Percentiles rank a stretch among this genome's conserved stretches.
phyloP scores from a whole-genome alignment of 805 yeast genomes.

The Ogataea neopini region DNA sequence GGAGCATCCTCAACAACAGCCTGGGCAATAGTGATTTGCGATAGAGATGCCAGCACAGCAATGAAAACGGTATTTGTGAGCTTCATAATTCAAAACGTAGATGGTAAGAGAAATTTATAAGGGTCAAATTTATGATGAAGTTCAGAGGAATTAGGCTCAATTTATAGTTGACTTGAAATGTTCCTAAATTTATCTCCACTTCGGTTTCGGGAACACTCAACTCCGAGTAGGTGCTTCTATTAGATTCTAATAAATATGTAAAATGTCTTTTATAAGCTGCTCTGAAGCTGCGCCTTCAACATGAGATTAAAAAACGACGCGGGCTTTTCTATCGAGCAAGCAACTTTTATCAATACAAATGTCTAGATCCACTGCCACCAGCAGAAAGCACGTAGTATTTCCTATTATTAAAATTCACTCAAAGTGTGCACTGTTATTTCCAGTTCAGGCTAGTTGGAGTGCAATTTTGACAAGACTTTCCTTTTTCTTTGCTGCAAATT shows the following conservation, averaged over 20 bases:
- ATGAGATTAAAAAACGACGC: neutral
- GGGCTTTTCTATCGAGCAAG: slow-evolving; percentile 5
- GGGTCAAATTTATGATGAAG: neutral
- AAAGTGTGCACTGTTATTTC: neutral
- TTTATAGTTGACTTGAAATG: neutral
- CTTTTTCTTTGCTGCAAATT: neutral
- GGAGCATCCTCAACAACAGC: slow-evolving; percentile 18
- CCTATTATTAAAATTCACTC: neutral
- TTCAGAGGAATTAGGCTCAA: neutral
- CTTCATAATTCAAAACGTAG: slow-evolving; percentile 23
- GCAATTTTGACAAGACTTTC: neutral
- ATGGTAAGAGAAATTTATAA: neutral
- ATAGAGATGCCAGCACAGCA: slow-evolving; percentile 24
- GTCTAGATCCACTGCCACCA: neutral
- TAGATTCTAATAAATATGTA: neutral
- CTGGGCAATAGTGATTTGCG: slow-evolving; percentile 21
- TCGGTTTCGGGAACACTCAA: neutral
- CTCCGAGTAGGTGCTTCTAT: neutral
- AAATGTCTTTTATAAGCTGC: no score
- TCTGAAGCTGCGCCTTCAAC: neutral
- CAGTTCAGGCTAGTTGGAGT: neutral
- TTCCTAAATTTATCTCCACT: neutral
- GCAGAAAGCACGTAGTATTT: neutral
- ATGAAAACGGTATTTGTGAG: slow-evolving; percentile 19
- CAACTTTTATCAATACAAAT: neutral